A percentile compares a stretch with the other conserved stretches of the same genome.
Conservation (phyloP, 108 stramenopile species). For the Fragilaria radians region DNA sequence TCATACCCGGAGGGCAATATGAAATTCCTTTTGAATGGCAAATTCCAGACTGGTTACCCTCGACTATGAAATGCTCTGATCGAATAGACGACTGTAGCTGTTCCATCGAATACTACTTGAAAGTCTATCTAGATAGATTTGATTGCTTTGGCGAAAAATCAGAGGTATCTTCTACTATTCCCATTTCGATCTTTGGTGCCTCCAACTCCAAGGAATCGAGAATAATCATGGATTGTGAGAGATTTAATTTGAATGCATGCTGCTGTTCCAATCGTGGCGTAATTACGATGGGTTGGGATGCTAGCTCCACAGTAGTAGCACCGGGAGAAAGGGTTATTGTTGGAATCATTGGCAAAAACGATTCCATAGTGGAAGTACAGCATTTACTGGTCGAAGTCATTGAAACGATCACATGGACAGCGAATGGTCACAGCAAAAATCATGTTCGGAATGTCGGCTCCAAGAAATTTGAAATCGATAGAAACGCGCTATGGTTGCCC, state of each 20-base stretch:
- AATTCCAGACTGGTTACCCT: slow-evolving; percentile 11
- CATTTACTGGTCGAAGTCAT: slow-evolving; percentile 6
- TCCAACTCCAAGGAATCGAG: not conserved
- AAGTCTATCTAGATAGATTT: slow-evolving; percentile 2
- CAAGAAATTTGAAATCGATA: not conserved
- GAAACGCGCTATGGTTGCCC: not conserved
- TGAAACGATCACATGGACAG: slow-evolving; percentile 8
- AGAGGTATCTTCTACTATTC: not conserved
- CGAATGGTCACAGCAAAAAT: not conserved
- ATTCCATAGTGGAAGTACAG: slow-evolving; percentile 4
- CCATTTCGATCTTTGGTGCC: not conserved
- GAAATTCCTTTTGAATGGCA: slow-evolving; percentile 17
- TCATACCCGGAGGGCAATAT: slow-evolving; percentile 14
- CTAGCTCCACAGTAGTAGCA: not conserved
- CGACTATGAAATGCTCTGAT: slow-evolving; percentile 8
- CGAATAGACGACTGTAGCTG: not conserved
- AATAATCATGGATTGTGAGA: not conserved
- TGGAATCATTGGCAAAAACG: slow-evolving; percentile 5
- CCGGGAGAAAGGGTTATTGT: not conserved
- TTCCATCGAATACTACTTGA: slow-evolving; percentile 13
- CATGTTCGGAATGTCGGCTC: not conserved
- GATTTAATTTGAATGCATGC: not conserved
- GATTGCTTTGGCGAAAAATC: not conserved
- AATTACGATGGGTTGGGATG: slow-evolving; percentile 3
- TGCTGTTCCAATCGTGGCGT: not conserved